These are phyloP conservation scores for Cetraspora pellucida DNA, from an alignment of 192 early-diverging fungal species.

Conservation along the genomic window DNA sequence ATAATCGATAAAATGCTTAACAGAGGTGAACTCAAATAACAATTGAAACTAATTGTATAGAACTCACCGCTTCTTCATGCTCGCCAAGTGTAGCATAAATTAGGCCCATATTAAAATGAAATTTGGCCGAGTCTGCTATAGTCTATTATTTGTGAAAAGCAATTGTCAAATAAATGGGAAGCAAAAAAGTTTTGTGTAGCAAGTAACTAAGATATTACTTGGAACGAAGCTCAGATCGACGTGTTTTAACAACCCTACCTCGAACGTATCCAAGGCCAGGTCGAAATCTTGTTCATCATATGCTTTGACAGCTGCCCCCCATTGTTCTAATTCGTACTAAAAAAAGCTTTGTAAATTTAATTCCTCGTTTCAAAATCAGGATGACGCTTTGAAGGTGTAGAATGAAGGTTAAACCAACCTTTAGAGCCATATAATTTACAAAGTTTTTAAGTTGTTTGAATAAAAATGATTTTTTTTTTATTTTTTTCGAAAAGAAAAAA, in stretches of 20 bases:
- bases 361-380: too few relatives aligned
- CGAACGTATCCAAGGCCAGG: constrained; percentile 67
- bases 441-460: too few relatives aligned
- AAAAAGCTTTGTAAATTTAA: neutral
- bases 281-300: constrained; percentile 77
- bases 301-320: constrained; percentile 73
- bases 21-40: neutral
- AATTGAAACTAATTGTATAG: neutral
- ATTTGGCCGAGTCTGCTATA: constrained; percentile 90
- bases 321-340: constrained; percentile 81
- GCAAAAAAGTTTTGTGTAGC: constrained; percentile 23
- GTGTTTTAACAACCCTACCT: constrained; percentile 49
- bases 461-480: too few relatives aligned
- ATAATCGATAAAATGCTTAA: constrained; percentile 24
- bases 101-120: constrained; percentile 95
- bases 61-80: constrained; percentile 80
- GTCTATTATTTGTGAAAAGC: constrained; percentile 42
- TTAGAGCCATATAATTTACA: too few relatives aligned
- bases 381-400: too few relatives aligned
- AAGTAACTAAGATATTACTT: neutral
- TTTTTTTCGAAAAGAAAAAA: too few relatives aligned
- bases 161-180: constrained; percentile 23
- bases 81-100: constrained; percentile 73
- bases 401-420: too few relatives aligned
- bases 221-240: neutral